Conservation (phyloP, 1,284 basidiomycete species). For the Exobasidium rhododendri region DNA sequence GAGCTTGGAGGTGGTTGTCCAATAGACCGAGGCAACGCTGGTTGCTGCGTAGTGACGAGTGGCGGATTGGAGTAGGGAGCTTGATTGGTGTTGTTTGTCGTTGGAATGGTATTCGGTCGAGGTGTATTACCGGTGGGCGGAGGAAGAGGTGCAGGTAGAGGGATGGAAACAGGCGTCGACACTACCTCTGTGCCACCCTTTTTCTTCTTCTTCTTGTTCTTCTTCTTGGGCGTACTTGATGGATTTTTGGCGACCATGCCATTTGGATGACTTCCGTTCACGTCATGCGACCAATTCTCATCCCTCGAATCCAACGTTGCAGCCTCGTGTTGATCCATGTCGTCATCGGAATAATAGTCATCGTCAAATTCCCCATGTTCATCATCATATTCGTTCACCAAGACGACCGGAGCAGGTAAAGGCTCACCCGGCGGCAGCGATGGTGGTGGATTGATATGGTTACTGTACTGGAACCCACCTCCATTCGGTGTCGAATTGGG, state of each 20-base stretch:
- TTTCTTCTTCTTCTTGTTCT: slow-evolving; percentile 62
- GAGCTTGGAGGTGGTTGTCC: slow-evolving; percentile 60
- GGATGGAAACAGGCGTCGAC: slow-evolving; percentile 53
- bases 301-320: not conserved
- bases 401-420: slow-evolving; percentile 41
- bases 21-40: slow-evolving; percentile 10
- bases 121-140: slow-evolving; percentile 24
- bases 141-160: slow-evolving; percentile 49
- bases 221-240: slow-evolving; percentile 45
- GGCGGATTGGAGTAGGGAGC: slow-evolving; percentile 20
- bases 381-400: slow-evolving; percentile 50
- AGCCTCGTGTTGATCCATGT: slow-evolving; percentile 34
- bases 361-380: slow-evolving; percentile 43
- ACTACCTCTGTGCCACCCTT: slow-evolving; percentile 34
- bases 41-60: not conserved
- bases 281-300: not conserved
- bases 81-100: slow-evolving; percentile 34
- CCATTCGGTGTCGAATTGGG: slow-evolving; percentile 24
- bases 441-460: slow-evolving; percentile 32
- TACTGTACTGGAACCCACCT: not conserved
- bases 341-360: slow-evolving; percentile 48
- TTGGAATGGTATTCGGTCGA: slow-evolving; percentile 26
- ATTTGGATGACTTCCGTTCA: slow-evolving; percentile 4
- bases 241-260: no score
- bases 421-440: slow-evolving; percentile 43